Conservation (phyloP, 108 stramenopile species). For the Skeletonema grethae region DNA sequence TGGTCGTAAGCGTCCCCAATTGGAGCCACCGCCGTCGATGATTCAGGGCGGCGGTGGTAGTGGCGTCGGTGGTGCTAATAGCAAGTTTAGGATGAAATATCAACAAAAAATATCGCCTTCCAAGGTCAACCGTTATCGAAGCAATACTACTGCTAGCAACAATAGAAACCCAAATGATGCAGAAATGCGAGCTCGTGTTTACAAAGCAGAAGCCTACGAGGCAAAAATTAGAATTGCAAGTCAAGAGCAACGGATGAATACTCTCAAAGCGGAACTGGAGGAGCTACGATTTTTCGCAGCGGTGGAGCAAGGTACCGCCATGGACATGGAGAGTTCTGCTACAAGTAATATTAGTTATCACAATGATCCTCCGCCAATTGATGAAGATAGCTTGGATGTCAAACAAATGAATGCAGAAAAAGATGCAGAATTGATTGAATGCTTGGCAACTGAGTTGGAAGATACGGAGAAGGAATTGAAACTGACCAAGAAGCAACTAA, state of each 20-base stretch:
- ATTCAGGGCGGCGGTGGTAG: neutral
- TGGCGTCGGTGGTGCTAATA: neutral
- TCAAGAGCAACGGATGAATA: conserved; percentile 27
- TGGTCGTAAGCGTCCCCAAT: neutral
- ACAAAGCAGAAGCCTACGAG: conserved; percentile 43
- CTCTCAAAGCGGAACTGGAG: conserved; percentile 34
- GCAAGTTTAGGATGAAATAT: neutral
- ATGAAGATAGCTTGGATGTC: neutral
- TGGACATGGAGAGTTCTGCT: neutral
- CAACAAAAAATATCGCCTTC: neutral
- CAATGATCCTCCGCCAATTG: neutral
- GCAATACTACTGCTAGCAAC: neutral
- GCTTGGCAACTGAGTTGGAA: conserved; percentile 30
- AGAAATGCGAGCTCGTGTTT: conserved; percentile 12
- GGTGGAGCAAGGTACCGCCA: neutral
- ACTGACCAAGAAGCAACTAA: neutral
- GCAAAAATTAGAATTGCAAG: conserved; percentile 30
- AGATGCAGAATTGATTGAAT: conserved; percentile 39
- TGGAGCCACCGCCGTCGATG: neutral
- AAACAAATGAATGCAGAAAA: neutral
- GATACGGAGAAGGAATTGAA: conserved; percentile 14
- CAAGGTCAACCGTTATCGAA: neutral
- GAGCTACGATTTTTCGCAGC: conserved; percentile 18
- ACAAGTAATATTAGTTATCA: neutral
- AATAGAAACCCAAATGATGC: conserved; percentile 6